A percentile compares a stretch with the other conserved stretches of the same genome.
Evolutionary conservation across 495 filamentous ascomycete species (phyloP).

Genomic region (Talaromyces stipitatus): DNA sequence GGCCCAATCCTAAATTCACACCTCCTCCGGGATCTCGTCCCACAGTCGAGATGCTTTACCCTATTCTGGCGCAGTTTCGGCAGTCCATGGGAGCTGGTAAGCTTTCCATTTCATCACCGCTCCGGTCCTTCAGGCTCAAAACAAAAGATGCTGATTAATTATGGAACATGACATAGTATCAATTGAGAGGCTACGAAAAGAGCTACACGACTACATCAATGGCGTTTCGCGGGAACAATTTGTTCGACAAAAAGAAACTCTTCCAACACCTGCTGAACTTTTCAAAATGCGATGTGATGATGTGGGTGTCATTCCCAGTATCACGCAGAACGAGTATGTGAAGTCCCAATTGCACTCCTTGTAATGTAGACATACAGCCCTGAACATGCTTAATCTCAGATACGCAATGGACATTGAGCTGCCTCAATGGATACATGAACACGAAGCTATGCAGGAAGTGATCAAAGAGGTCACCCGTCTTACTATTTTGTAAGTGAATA

Average conservation of each 20-base stretch:
- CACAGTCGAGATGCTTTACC: not conserved
- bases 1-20: not conserved
- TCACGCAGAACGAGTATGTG: not conserved
- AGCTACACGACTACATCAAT: not conserved
- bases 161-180: not conserved
- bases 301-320: not conserved
- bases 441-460: not conserved
- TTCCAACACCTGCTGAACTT: not conserved
- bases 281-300: conserved; percentile 1
- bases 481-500: not conserved
- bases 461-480: not conserved
- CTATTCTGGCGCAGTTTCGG: not conserved
- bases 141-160: not conserved
- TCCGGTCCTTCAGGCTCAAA: not conserved
- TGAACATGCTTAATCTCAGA: not conserved
- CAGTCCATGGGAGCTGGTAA: not conserved
- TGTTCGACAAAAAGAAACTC: not conserved
- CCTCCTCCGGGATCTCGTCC: not conserved
- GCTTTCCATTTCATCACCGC: not conserved
- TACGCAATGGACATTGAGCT: conserved; percentile 1
- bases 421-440: conserved; percentile 1
- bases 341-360: not conserved
- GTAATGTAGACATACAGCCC: not conserved
- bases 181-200: not conserved
- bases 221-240: not conserved